Evolutionary conservation across 2,329 filamentous ascomycete species (phyloP), one percentile per base, ranked within the genome.

Genomic region (Penicillium sp.): DNA sequence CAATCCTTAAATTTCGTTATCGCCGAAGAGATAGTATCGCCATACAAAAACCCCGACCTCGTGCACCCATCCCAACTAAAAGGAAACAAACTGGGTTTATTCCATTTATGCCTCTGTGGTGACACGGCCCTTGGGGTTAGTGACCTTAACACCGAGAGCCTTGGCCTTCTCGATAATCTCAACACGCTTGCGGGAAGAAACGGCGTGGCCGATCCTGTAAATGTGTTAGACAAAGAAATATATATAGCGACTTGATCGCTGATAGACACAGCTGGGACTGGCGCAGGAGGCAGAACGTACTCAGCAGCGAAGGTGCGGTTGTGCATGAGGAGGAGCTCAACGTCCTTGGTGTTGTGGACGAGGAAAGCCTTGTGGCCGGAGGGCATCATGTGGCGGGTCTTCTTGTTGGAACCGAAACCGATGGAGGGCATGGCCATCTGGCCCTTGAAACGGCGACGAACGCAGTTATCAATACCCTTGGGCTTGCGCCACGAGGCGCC

Each of bases 301-400:
- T 99, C 94, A 78, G 94, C 94, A 78, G 94, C 94, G 83, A 91
- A 97, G 81, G 92, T 96, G 79, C 89, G 89, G 91, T 97, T 97
- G 90, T 99, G 94, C 94, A 99, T 99, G 74, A 99, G 86, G 76
- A 99, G 88, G 65, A 99, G 89, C 81, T 99, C 93, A 76, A 99
- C 88, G 73, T 99, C 94, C 79, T 88, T 86, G 81, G 86, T 81
- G 87, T 99, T 99, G 88, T 89, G 91, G 83, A 99, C 94, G 77
- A 97, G 87, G 90, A 99, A 99, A 69, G 93, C 91, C 88, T 97
- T 97, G 90, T 97, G 93, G 83, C 94, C 94, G 74, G 92, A 96
- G 78, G 94, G 94, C 86, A 92, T 96, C 88, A 97, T 88, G 87
- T 95, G 93, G 77, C 91, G 88, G 78, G 94, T 99, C 88, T 97